These are phyloP conservation scores for Saccharomycopsis olivae DNA, from an alignment of 805 yeast genomes.

Conservation along the genomic window DNA sequence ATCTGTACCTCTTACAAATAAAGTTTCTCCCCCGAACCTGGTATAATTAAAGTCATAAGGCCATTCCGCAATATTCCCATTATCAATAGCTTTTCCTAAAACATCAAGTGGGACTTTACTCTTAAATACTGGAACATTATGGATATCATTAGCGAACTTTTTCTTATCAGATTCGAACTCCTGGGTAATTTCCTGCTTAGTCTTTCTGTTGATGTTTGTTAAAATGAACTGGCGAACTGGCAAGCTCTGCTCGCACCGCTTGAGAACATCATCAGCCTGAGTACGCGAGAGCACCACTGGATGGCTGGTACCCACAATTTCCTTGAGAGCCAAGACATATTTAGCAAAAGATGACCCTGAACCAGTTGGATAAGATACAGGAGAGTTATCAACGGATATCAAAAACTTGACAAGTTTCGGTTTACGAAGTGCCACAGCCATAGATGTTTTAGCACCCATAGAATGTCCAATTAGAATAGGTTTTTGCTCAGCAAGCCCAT, in stretches of 20 bases:
- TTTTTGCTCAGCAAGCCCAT: slow-evolving; percentile 24
- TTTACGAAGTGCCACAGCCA: slow-evolving; percentile 68
- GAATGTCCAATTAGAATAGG: slow-evolving; percentile 73
- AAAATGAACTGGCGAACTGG: slow-evolving; percentile 68
- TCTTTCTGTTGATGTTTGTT: slow-evolving; percentile 48
- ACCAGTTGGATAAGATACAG: slow-evolving; percentile 51
- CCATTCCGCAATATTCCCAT: slow-evolving; percentile 64
- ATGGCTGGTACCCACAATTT: slow-evolving; percentile 48
- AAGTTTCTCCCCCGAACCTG: slow-evolving; percentile 59
- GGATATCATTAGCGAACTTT: slow-evolving; percentile 25
- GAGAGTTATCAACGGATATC: slow-evolving; percentile 84
- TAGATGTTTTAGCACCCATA: slow-evolving; percentile 91
- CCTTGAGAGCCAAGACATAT: slow-evolving; percentile 54
- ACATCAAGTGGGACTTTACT: slow-evolving; percentile 63
- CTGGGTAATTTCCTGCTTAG: slow-evolving; percentile 26
- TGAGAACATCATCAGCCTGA: slow-evolving; percentile 49
- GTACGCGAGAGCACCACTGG: slow-evolving; percentile 38
- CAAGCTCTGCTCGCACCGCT: slow-evolving; percentile 47
- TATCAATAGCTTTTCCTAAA: slow-evolving; percentile 54
- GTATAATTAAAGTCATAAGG: slow-evolving; percentile 48
- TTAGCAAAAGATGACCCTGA: slow-evolving; percentile 45
- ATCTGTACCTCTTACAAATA: slow-evolving; percentile 70
- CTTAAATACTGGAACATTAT: slow-evolving; percentile 21
- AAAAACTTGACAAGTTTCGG: slow-evolving; percentile 53
- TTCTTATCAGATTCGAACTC: slow-evolving; percentile 21